phyloP scores from a whole-genome alignment of 192 early-diverging fungal species.

The Backusella luteola region DNA sequence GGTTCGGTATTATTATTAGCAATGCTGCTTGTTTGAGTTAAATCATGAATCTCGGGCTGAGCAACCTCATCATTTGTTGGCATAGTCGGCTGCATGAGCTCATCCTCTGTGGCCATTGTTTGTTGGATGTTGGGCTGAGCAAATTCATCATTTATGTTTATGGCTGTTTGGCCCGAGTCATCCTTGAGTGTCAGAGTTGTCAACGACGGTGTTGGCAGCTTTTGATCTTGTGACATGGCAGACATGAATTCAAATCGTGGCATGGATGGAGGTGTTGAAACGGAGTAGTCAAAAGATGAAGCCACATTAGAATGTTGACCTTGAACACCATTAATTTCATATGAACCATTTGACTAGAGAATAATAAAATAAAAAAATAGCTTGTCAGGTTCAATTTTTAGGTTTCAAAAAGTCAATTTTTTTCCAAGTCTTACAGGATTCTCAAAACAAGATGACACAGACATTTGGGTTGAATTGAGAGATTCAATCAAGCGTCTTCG shows the following conservation, averaged over 20 bases:
- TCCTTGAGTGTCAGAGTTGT: background rate
- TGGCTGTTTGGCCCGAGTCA: background rate
- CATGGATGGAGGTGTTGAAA: background rate
- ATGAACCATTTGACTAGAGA: background rate
- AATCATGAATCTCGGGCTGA: background rate
- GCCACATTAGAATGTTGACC: background rate
- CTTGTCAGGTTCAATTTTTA: background rate
- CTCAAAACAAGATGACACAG: slow-evolving; percentile 3
- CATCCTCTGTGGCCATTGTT: background rate
- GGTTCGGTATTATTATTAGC: background rate
- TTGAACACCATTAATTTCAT: background rate
- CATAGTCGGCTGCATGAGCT: background rate
- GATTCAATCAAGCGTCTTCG: background rate
- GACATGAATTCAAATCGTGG: background rate
- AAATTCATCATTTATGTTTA: background rate
- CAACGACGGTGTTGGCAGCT: background rate
- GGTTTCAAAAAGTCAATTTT: background rate
- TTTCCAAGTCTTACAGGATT: background rate
- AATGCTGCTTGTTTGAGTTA: background rate
- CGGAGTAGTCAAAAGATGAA: background rate
- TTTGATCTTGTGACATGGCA: background rate
- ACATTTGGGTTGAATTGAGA: background rate
- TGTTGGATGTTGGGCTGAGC: background rate
- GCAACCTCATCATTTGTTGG: background rate
- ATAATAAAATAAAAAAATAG: background rate